phyloP scores from a whole-genome alignment of 108 stramenopile species.

The Thalassiosira profunda region DNA sequence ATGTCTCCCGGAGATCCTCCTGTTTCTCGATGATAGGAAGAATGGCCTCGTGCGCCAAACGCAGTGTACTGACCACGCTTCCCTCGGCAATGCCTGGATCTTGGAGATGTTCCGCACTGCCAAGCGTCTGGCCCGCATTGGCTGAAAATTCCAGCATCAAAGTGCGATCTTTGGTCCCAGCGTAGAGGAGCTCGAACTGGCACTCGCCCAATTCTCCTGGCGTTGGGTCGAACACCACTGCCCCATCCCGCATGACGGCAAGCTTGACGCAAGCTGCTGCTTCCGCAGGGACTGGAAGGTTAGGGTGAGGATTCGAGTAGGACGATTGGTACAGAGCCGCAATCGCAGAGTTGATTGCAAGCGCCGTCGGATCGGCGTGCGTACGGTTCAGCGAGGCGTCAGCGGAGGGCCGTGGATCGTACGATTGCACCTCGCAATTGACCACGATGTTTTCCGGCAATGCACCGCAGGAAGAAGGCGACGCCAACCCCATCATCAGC shows the following conservation, averaged over 20 bases:
- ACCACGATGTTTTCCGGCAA: conserved; percentile 49
- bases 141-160: conserved; percentile 64
- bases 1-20: conserved; percentile 18
- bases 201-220: conserved; percentile 26
- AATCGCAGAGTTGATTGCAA: conserved; percentile 85
- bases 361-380: conserved; percentile 58
- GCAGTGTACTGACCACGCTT: conserved; percentile 38
- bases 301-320: conserved; percentile 32
- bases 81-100: conserved; percentile 24
- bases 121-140: conserved; percentile 7
- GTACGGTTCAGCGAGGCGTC: conserved; percentile 9
- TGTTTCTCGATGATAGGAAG: conserved; percentile 54
- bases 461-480: neutral
- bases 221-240: conserved; percentile 43
- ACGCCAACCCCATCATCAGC: conserved; percentile 30
- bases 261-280: conserved; percentile 69
- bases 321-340: conserved; percentile 64
- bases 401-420: conserved; percentile 14
- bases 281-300: conserved; percentile 22
- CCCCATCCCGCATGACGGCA: conserved; percentile 43
- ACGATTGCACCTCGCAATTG: conserved; percentile 58
- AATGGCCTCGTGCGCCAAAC: conserved; percentile 53
- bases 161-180: conserved; percentile 55
- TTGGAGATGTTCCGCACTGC: neutral
- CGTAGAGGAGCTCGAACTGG: conserved; percentile 54